phyloP scores from a whole-genome alignment of 352 stramenopile genomes.

The Pythium brachiatum region DNA sequence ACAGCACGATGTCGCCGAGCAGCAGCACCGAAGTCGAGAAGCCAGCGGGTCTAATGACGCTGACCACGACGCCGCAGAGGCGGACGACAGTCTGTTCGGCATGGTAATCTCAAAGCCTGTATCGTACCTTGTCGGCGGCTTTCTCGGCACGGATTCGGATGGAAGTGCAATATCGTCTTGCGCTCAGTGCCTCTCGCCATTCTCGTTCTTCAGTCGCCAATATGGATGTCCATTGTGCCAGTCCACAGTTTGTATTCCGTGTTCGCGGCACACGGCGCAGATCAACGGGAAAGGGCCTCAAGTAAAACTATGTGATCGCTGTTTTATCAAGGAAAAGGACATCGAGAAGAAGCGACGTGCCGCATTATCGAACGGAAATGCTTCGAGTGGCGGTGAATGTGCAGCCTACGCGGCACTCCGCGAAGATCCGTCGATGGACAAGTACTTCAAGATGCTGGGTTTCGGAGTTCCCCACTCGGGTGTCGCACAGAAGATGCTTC shows the following conservation, averaged over 20 bases:
- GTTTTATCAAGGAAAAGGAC: conserved; percentile 73
- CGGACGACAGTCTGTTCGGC: conserved; percentile 42
- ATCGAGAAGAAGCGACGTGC: conserved; percentile 42
- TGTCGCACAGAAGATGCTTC: conserved; percentile 78
- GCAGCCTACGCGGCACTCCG: conserved; percentile 53
- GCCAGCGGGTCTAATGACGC: conserved; percentile 17
- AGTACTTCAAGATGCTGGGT: conserved; percentile 86
- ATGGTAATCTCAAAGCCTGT: conserved; percentile 62
- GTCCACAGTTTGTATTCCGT: conserved; percentile 52
- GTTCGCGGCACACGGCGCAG: conserved; percentile 52
- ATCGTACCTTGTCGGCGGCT: conserved; percentile 58
- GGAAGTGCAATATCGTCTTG: conserved; percentile 26
- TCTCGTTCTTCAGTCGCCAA: conserved; percentile 76
- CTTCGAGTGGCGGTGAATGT: conserved; percentile 30
- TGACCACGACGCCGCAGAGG: conserved; percentile 13
- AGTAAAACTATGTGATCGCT: conserved; percentile 66
- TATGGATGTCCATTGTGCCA: conserved; percentile 49
- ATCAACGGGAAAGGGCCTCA: conserved; percentile 40
- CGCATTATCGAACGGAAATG: conserved; percentile 4
- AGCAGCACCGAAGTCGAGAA: conserved; percentile 38
- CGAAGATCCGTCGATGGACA: conserved; percentile 62
- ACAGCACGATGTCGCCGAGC: conserved; percentile 36
- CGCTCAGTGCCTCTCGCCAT: conserved; percentile 53
- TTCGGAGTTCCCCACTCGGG: conserved; percentile 68
- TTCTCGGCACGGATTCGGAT: conserved; percentile 44